Conservation (phyloP, 2,329 filamentous ascomycete species). For the Fusarium tjaetaba region DNA sequence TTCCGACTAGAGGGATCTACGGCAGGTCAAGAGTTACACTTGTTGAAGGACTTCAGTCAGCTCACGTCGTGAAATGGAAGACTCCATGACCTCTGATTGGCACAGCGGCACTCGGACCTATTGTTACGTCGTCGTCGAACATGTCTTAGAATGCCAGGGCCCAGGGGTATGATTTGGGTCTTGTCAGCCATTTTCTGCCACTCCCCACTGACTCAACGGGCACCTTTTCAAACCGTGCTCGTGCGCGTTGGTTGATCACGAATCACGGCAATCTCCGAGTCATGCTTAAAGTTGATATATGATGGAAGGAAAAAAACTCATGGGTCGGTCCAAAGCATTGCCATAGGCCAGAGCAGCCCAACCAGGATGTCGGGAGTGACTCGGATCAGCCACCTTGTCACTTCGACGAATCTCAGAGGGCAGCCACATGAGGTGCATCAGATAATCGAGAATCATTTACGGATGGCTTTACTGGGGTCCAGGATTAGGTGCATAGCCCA, state of each 20-base stretch:
- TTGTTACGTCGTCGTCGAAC: neutral
- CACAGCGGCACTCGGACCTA: neutral
- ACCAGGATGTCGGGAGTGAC: slow-evolving; percentile 15
- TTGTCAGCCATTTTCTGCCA: neutral
- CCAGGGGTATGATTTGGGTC: neutral
- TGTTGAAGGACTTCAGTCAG: slow-evolving; percentile 4
- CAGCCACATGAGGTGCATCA: slow-evolving; percentile 4
- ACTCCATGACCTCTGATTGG: slow-evolving; percentile 13
- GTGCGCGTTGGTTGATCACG: neutral
- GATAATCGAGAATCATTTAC: slow-evolving; percentile 4
- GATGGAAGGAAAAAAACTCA: neutral
- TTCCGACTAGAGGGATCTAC: neutral
- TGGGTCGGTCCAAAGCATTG: neutral
- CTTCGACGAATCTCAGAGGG: neutral
- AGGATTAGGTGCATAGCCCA: neutral
- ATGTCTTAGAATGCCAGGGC: slow-evolving; percentile 11
- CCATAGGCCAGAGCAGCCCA: neutral
- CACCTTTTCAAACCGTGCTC: neutral
- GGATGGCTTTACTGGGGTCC: slow-evolving; percentile 3
- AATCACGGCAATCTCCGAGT: slow-evolving; percentile 1
- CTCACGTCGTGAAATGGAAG: neutral
- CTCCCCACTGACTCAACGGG: neutral
- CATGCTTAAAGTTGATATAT: slow-evolving; percentile 9
- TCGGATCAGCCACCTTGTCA: slow-evolving; percentile 23
- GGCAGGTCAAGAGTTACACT: neutral